Conservation (phyloP, 2,329 filamentous ascomycete genomes). For the Alternaria panax region DNA sequence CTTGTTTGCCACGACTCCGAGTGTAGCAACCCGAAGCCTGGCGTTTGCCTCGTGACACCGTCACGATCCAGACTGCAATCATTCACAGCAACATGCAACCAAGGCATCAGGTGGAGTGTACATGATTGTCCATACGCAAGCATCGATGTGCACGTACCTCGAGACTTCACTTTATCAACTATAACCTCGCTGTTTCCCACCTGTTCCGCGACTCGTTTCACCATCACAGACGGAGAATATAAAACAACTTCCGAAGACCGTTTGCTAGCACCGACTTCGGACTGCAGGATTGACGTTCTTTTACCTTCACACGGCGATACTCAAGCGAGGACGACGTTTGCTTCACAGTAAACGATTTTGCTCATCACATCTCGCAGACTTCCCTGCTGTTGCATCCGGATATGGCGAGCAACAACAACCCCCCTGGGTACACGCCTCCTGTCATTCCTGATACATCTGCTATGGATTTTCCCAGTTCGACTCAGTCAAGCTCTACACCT, state of each 20-base stretch:
- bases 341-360: neutral
- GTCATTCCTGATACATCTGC: neutral
- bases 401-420: neutral
- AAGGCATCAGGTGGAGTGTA: conserved; percentile 2
- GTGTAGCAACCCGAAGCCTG: conserved; percentile 16
- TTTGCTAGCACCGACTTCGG: neutral
- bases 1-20: conserved; percentile 16
- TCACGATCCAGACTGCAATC: neutral
- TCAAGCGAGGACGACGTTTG: neutral
- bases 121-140: neutral
- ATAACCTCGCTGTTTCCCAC: neutral
- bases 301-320: neutral
- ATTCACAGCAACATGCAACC: conserved; percentile 14
- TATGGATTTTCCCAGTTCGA: neutral
- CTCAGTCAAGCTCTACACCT: no score
- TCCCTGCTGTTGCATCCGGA: neutral
- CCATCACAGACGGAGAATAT: neutral
- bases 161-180: neutral
- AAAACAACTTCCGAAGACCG: neutral
- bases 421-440: neutral
- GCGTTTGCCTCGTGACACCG: neutral
- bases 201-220: neutral
- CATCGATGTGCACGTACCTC: neutral
- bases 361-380: neutral
- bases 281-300: neutral